A percentile compares a stretch with the other conserved stretches of the same genome.
These are phyloP conservation scores for Persicaria maculosa DNA, from an alignment of 148 eudicot species.

Conservation along the genomic window DNA sequence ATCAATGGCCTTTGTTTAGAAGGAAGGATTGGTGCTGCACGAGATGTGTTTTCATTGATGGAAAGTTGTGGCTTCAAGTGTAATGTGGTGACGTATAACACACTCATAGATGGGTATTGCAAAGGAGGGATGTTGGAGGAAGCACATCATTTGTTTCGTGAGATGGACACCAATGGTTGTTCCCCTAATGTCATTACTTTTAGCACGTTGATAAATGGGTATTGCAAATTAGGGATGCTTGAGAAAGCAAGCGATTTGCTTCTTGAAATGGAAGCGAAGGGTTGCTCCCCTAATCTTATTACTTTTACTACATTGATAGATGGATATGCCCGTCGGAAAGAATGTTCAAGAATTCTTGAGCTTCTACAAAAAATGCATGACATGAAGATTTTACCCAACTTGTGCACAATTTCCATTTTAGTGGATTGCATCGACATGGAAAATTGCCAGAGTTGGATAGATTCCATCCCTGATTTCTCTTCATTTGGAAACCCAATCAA, in stretches of 20 bases:
- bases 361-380: too few relatives aligned
- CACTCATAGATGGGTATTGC: neutral
- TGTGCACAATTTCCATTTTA: too few relatives aligned
- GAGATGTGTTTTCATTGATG: neutral
- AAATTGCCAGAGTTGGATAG: too few relatives aligned
- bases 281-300: slow-evolving; percentile 16
- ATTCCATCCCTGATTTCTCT: too few relatives aligned
- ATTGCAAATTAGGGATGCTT: too few relatives aligned
- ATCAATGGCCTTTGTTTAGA: slow-evolving; percentile 5
- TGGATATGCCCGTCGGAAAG: slow-evolving; percentile 3
- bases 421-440: too few relatives aligned
- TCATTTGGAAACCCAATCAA: too few relatives aligned
- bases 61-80: neutral
- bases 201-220: neutral
- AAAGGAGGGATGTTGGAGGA: neutral
- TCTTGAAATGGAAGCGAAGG: too few relatives aligned
- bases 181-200: neutral
- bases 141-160: neutral
- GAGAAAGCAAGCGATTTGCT: too few relatives aligned
- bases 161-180: neutral
- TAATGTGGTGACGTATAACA: neutral
- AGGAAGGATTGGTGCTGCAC: neutral
- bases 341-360: too few relatives aligned
- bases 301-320: slow-evolving; percentile 18
- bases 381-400: too few relatives aligned